Evolutionary conservation across 352 stramenopile species (phyloP).

Genomic region (Phytophthora sojae): DNA sequence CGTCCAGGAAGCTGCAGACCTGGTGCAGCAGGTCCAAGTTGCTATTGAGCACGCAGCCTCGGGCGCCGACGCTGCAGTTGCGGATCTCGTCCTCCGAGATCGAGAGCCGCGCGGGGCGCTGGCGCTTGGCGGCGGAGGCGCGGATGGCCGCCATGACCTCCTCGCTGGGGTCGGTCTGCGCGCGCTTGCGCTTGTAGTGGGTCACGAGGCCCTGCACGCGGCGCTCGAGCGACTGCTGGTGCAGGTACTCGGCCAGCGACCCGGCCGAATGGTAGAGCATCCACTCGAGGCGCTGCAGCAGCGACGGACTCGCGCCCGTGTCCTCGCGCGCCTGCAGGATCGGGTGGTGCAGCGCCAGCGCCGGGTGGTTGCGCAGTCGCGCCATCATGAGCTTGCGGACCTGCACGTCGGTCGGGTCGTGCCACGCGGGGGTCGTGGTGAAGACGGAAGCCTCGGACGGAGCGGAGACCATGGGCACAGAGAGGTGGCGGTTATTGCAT

Average conservation of each 20-base stretch:
- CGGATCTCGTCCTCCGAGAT: conserved; percentile 25
- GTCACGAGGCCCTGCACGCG: conserved; percentile 80
- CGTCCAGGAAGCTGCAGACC: conserved; percentile 67
- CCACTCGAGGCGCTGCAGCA: conserved; percentile 79
- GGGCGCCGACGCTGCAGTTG: conserved; percentile 20
- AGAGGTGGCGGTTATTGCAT: no score
- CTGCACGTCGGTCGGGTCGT: conserved; percentile 49
- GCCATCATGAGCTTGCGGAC: conserved; percentile 62
- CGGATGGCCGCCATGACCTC: conserved; percentile 16
- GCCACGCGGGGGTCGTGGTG: conserved; percentile 29
- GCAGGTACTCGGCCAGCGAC: conserved; percentile 73
- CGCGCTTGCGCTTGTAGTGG: conserved; percentile 55
- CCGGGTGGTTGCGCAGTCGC: conserved; percentile 45
- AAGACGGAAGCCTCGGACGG: conserved; percentile 13
- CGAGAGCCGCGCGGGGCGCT: conserved; percentile 13
- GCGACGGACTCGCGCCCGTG: conserved; percentile 43
- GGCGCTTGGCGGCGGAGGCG: conserved; percentile 22
- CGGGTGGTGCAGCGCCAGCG: conserved; percentile 38
- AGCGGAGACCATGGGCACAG: conserved; percentile 19
- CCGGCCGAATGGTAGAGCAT: conserved; percentile 77
- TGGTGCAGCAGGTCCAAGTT: conserved; percentile 64
- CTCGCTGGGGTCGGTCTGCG: conserved; percentile 22
- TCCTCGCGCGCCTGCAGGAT: conserved; percentile 32
- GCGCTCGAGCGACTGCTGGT: conserved; percentile 67
- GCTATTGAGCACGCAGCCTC: conserved; percentile 52